Evolutionary conservation across 305 asterid species (phyloP), one percentile per base, ranked within the genome.

Genomic region (Fraxinus baroniana): DNA sequence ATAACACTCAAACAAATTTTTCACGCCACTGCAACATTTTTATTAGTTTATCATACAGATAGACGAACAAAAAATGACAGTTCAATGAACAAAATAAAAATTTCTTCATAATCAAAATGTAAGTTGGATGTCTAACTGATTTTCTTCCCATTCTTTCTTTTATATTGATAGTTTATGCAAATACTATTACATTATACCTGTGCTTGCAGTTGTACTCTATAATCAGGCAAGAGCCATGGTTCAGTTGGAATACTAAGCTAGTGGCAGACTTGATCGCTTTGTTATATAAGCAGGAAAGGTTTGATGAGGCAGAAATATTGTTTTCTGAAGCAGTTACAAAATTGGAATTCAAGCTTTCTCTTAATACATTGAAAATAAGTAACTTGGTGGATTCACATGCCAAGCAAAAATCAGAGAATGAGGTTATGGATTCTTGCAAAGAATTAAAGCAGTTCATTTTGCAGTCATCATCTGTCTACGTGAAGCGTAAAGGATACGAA

Each of bases 191-290:
- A 32, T 64, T 62, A 1, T 26, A 77, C 55, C 73, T 84, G 76
- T 82, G 64, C 80, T 76, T 83, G 93, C 90, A 94, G 99, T 57
- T 96, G 92, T 96, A 93, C 84, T 49, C 83, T 77, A 82, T 84
- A 66, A 92, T 96, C 37, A 77, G 89, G 77, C 90, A 91, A 81
- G 93, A 93, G 70, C 41, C 98, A 1, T 94, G 99, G 98, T 96
- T 96, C 91, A 81, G 84, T 72, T 94, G 99, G 99, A 96, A 94
- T 77, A 86, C 93, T 10, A 96, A 92, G 91, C 91, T 93, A 52
- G 94, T 86, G 57, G 98, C 97, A 0, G 97, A 94, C 26, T 87
- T 94, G 83, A 89, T 92, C 18, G 95, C 97, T 7, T 78, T 84
- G 41, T 71, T 91, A 72, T 86, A 87, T 85, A 90, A 87, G 88